Evolutionary conservation across 208 protist species (phyloP), one percentile per base, ranked within the genome.

Genomic region (Leptomonas pyrrhocoris): DNA sequence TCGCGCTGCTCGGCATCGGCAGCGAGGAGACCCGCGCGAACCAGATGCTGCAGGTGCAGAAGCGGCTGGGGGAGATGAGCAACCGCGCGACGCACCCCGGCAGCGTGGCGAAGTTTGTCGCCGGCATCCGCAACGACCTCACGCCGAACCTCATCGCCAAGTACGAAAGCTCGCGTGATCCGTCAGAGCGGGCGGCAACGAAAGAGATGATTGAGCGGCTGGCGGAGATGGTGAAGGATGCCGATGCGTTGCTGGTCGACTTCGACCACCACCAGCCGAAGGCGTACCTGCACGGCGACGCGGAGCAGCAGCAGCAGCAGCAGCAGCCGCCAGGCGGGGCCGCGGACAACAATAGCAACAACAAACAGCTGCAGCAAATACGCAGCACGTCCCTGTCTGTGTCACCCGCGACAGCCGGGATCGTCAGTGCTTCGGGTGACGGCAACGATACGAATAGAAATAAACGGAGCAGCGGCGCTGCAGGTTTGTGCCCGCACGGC

Each of bases 251-350:
- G 28, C 70, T 94, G 28, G 70, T 68, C 11, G 78, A 91, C 77
- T 91, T 94, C 65, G 85, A 92, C 56, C 64, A 88, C 43, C 79
- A 90, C 60, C 77, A 94, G 60, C 88, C 88, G 3, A 86, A 86
- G 74, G 88, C 88, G 2, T 94, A 94, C 66, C 63, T 94, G 0
- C 79, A 88, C 64, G 84, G 82, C 30, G 74, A 79, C 31, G 58
- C 66, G 30, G 65, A 77, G 38, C 73, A 68, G 42, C 38, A 64
- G 54, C 21, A 61, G 38, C 56, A 21, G 12, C 31, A 27, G 23
- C 36, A 27, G 51, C 34, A 64, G 23, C 18, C 21, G 28, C 23
- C 12, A n/a, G n/a, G n/a, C n/a, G n/a, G n/a, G n/a, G n/a, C n/a
- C n/a, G n/a, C n/a, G n/a, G n/a, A n/a, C n/a, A n/a, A n/a, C n/a